These are phyloP conservation scores for Uronychia binucleata DNA, from an alignment of 73 alveolate genomes.

Conservation along the genomic window DNA sequence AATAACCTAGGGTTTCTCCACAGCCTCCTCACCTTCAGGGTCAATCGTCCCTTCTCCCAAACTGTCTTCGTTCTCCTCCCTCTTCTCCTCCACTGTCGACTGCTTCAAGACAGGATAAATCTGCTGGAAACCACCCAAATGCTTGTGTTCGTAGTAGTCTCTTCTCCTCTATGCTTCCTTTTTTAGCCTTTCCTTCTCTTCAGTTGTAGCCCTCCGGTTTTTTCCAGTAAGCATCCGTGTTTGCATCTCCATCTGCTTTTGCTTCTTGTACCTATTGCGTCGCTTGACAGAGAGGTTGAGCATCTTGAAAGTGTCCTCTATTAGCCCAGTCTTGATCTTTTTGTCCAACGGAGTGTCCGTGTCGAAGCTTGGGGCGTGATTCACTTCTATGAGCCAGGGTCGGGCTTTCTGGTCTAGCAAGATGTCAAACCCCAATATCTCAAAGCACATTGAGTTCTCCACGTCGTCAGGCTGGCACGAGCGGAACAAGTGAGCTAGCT, in stretches of 20 bases:
- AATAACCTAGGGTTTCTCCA: too few relatives aligned
- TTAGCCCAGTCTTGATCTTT: conserved; percentile 71
- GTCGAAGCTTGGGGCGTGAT: conserved; percentile 88
- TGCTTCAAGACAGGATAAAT: background rate
- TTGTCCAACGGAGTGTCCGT: conserved; percentile 88
- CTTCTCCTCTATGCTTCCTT: background rate
- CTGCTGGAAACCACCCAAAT: background rate
- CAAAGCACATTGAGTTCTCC: conserved; percentile 58
- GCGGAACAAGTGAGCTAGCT: conserved; percentile 37
- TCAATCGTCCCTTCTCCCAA: too few relatives aligned
- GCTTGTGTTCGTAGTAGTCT: background rate
- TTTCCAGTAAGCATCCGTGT: conserved; percentile 44
- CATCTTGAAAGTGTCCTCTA: conserved; percentile 79
- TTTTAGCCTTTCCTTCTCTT: background rate
- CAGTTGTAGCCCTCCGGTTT: background rate
- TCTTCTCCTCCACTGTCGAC: too few relatives aligned
- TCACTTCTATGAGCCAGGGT: conserved; percentile 94
- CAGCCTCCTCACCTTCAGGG: too few relatives aligned
- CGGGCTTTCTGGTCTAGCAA: conserved; percentile 81
- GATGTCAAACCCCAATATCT: conserved; percentile 81
- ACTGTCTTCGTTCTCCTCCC: too few relatives aligned
- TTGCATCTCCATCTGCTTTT: conserved; percentile 39
- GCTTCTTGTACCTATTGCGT: conserved; percentile 20
- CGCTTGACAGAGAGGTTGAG: conserved; percentile 41
- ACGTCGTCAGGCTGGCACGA: conserved; percentile 52